These are phyloP conservation scores for Spongiforma sp. DNA, from an alignment of 1,284 basidiomycete species.

Conservation along the genomic window DNA sequence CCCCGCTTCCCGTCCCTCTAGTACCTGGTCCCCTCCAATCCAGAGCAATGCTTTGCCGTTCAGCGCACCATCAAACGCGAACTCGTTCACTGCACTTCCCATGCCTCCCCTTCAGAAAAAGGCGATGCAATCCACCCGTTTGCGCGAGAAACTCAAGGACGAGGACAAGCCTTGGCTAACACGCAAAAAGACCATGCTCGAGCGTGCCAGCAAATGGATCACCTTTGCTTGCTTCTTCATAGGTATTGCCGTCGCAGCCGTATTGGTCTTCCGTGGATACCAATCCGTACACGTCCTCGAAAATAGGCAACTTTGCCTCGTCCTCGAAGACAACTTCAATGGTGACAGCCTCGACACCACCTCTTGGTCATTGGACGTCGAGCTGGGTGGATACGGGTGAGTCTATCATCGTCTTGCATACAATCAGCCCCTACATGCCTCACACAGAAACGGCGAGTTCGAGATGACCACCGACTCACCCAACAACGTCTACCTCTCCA, in stretches of 20 bases:
- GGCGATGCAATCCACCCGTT: conserved; percentile 52
- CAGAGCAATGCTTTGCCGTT: conserved; percentile 30
- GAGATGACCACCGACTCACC: conserved; percentile 73
- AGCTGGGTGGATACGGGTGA: conserved; percentile 77
- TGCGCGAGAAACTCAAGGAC: conserved; percentile 49
- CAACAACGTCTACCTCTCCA: conserved; percentile 72
- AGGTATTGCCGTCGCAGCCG: conserved; percentile 47
- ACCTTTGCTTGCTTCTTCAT: conserved; percentile 49
- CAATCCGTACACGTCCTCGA: conserved; percentile 41
- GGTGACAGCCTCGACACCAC: conserved; percentile 49
- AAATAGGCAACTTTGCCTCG: conserved; percentile 59
- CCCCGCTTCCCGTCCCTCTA: conserved; percentile 67
- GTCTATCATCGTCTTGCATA: conserved; percentile 24
- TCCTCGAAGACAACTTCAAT: conserved; percentile 74
- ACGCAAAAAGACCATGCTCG: conserved; percentile 36
- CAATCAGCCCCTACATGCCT: conserved; percentile 10
- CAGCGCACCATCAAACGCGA: conserved; percentile 37
- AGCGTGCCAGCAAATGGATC: conserved; percentile 47
- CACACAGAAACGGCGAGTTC: conserved; percentile 76
- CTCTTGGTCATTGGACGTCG: conserved; percentile 70
- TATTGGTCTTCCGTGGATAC: conserved; percentile 41
- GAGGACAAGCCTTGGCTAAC: conserved; percentile 60
- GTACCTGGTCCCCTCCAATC: conserved; percentile 61
- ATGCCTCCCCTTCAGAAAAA: conserved; percentile 46
- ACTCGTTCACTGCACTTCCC: conserved; percentile 40